A percentile compares a stretch with the other conserved stretches of the same genome.
Evolutionary conservation across 352 stramenopile species (phyloP).

Genomic region (Pythium brachiatum): DNA sequence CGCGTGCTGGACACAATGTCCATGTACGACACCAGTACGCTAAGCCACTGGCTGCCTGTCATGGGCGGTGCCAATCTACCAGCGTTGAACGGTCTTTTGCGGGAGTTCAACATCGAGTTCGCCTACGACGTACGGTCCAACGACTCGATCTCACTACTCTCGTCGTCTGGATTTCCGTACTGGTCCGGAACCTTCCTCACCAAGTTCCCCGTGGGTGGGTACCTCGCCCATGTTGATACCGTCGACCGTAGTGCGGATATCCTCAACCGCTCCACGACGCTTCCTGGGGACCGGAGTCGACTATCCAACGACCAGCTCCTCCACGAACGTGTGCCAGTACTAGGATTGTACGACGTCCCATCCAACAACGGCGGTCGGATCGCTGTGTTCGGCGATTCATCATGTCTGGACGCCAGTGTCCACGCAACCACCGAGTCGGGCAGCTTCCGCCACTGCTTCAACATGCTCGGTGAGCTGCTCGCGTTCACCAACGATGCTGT

Average conservation of each 20-base stretch:
- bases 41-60: slow-evolving; percentile 77
- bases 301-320: slow-evolving; percentile 25
- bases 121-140: slow-evolving; percentile 57
- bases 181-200: slow-evolving; percentile 64
- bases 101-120: slow-evolving; percentile 67
- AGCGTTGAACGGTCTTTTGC: slow-evolving; percentile 62
- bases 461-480: slow-evolving; percentile 56
- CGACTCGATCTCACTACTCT: slow-evolving; percentile 43
- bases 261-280: slow-evolving; percentile 35
- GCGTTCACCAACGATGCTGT: slow-evolving; percentile 52
- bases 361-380: slow-evolving; percentile 61
- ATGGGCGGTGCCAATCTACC: slow-evolving; percentile 76
- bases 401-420: slow-evolving; percentile 65
- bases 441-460: slow-evolving; percentile 57
- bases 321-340: slow-evolving; percentile 40
- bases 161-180: slow-evolving; percentile 45
- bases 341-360: slow-evolving; percentile 69
- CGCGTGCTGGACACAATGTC: slow-evolving; percentile 52
- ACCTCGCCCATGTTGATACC: slow-evolving; percentile 55
- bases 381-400: slow-evolving; percentile 71
- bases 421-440: slow-evolving; percentile 25
- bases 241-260: slow-evolving; percentile 48
- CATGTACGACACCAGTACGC: slow-evolving; percentile 82
- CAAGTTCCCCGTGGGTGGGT: slow-evolving; percentile 64
- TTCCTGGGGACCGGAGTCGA: not conserved